These are phyloP conservation scores for Pulveroboletus sp. DNA, from an alignment of 768 basidiomycete species.

Conservation along the genomic window DNA sequence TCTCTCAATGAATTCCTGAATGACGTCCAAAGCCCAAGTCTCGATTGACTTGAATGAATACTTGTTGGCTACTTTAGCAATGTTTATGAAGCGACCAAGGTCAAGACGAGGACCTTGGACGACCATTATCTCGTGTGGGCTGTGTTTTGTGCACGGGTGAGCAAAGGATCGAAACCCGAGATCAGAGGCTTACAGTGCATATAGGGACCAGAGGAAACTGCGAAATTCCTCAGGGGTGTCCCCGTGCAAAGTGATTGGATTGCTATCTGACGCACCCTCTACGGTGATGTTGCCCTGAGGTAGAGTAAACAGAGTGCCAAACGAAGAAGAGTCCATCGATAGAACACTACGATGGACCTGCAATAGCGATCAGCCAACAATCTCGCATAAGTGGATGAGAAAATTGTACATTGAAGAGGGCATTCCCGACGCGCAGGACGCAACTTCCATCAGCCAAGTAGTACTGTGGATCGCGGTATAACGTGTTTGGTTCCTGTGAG, in stretches of 20 bases:
- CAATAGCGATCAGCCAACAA: background rate
- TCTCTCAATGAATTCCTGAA: constrained; percentile 61
- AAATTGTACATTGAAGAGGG: constrained; percentile 59
- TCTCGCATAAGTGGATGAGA: background rate
- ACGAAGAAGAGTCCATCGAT: constrained; percentile 60
- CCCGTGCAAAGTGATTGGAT: constrained; percentile 59
- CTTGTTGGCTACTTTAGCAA: constrained; percentile 65
- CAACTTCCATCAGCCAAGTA: constrained; percentile 70
- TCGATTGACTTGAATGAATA: constrained; percentile 72
- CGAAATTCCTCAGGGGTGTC: constrained; percentile 64
- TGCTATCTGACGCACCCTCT: constrained; percentile 62
- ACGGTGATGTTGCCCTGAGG: constrained; percentile 48
- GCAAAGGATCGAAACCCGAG: background rate
- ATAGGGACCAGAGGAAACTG: constrained; percentile 72
- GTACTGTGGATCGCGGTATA: constrained; percentile 44
- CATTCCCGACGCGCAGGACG: constrained; percentile 56
- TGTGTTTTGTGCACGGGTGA: constrained; percentile 22
- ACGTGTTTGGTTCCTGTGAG: constrained; percentile 11
- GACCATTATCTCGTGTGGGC: constrained; percentile 57
- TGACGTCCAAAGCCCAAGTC: constrained; percentile 70
- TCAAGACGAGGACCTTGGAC: constrained; percentile 47
- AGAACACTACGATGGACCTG: constrained; percentile 59
- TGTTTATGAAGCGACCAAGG: constrained; percentile 52
- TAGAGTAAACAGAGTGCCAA: constrained; percentile 60
- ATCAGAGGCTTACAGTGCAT: constrained; percentile 53